Base-by-base conservation (phyloP, 352 stramenopile species). In the Globisporangium solare region DNA sequence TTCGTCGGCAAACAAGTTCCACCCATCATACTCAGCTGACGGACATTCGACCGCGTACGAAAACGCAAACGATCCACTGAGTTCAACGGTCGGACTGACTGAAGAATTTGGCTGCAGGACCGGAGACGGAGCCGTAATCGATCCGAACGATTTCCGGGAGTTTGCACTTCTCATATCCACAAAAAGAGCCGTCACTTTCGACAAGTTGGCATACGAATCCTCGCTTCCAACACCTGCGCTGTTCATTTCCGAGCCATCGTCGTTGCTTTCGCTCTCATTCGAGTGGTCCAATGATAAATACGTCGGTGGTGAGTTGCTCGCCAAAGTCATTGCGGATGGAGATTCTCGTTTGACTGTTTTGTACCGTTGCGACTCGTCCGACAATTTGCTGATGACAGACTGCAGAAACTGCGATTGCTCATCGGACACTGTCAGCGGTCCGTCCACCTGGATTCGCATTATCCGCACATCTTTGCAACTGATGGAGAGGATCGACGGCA, bases 401-500 rank as follows among this genome's bases (percentile, higher is more conserved):
- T 75, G 64, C 3, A 94, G 53, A 42, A 61, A 64, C 48, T 88
- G 72, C 6, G 65, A 62, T 22, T 60, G 60, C 21, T 90, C 82
- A 42, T 92, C 76, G 2, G 75, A 76, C n/a, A 78, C 60, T 15
- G 67, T 65, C 6, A 70, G 65, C 2, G 69, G 51, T 0, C 69
- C 80, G 22, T 87, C 77, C 13, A 92, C 35, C 47, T 92, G 78
- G 46, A 94, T 68, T 35, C 78, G 71, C 70, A 94, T 76, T 21
- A 75, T 59, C 3, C 84, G 76, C 4, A 90, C 70, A 58, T 94
- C 84, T 53, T 94, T 94, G 67, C 82, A 94, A n/a, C 61, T 75
- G 18, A 94, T 70, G 2, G 73, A 65, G 10, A 94, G 63, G 22
- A 86, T 72, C 2, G 73, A 81, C 17, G 77, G 57, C 61, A 78